Evolutionary conservation across 2,329 filamentous ascomycete genomes (phyloP).

Genomic region (Chlorencoelia australis): DNA sequence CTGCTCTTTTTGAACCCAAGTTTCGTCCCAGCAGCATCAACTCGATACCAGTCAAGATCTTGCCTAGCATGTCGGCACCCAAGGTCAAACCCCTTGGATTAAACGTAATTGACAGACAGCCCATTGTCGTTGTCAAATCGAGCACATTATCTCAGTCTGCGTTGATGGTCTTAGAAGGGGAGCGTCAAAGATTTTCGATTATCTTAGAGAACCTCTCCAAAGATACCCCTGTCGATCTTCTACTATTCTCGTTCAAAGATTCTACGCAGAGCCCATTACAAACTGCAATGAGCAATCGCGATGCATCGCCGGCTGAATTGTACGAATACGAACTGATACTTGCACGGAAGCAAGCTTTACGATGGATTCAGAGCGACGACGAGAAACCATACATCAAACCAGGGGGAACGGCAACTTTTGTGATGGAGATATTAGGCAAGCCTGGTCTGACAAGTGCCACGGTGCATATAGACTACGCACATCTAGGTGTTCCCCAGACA

Average conservation of each 20-base stretch:
- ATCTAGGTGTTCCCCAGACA: conserved; percentile 59
- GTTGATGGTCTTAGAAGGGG: conserved; percentile 88
- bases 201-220: conserved; percentile 69
- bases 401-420: conserved; percentile 58
- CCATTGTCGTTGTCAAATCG: conserved; percentile 63
- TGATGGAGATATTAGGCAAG: conserved; percentile 78
- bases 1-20: conserved; percentile 30
- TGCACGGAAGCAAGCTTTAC: conserved; percentile 60
- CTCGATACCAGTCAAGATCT: conserved; percentile 11
- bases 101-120: conserved; percentile 71
- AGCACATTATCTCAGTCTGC: conserved; percentile 74
- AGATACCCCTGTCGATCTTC: conserved; percentile 65
- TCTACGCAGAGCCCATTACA: conserved; percentile 73
- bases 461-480: conserved; percentile 79
- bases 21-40: conserved; percentile 27
- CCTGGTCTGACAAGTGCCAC: conserved; percentile 70
- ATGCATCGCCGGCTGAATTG: conserved; percentile 66
- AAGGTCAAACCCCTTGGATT: conserved; percentile 47
- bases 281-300: conserved; percentile 62
- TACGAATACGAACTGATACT: conserved; percentile 81
- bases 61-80: conserved; percentile 32
- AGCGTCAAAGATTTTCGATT: conserved; percentile 66
- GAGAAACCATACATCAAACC: conserved; percentile 52
- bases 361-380: conserved; percentile 40
- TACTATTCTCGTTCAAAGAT: conserved; percentile 83